phyloP scores from a whole-genome alignment of 495 filamentous ascomycete genomes.

The Talaromyces thailandensis region DNA sequence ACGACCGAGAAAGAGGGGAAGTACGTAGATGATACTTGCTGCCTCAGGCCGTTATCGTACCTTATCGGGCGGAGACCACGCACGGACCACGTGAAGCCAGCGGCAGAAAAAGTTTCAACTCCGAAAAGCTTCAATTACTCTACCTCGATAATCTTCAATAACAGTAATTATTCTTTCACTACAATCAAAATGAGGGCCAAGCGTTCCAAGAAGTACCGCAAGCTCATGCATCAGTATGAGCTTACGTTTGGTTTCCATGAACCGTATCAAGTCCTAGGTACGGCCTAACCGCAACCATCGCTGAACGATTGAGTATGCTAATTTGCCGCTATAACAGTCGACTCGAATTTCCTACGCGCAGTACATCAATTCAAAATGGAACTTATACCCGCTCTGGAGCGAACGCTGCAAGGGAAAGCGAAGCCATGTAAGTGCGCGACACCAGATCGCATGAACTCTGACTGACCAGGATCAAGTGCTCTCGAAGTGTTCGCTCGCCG shows the following conservation, averaged over 20 bases:
- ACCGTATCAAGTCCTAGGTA: slow-evolving; percentile 85
- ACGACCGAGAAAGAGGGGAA: not conserved
- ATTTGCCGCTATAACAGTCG: slow-evolving; percentile 36
- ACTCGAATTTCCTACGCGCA: slow-evolving; percentile 71
- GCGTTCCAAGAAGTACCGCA: slow-evolving; percentile 88
- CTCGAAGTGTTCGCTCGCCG: slow-evolving; percentile 49
- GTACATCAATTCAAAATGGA: slow-evolving; percentile 74
- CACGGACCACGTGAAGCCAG: not conserved
- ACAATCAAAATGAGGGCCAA: slow-evolving; percentile 68
- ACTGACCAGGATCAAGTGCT: slow-evolving; percentile 34
- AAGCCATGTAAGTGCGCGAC: slow-evolving; percentile 60
- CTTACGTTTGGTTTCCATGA: slow-evolving; percentile 79
- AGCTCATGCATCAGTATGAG: slow-evolving; percentile 89
- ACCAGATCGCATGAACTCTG: slow-evolving; percentile 4
- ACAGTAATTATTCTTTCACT: not conserved
- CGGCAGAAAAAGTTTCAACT: slow-evolving; percentile 6
- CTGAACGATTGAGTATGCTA: slow-evolving; percentile 4
- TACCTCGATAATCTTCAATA: not conserved
- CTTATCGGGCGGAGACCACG: slow-evolving; percentile 1
- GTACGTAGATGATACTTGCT: not conserved
- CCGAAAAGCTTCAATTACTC: not conserved
- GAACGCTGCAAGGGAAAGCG: slow-evolving; percentile 67
- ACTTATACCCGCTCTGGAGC: slow-evolving; percentile 57
- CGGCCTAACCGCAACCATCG: slow-evolving; percentile 8
- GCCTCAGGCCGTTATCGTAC: not conserved